Conservation (phyloP, 2,329 filamentous ascomycete species). For the Colletotrichum spaethianum region DNA sequence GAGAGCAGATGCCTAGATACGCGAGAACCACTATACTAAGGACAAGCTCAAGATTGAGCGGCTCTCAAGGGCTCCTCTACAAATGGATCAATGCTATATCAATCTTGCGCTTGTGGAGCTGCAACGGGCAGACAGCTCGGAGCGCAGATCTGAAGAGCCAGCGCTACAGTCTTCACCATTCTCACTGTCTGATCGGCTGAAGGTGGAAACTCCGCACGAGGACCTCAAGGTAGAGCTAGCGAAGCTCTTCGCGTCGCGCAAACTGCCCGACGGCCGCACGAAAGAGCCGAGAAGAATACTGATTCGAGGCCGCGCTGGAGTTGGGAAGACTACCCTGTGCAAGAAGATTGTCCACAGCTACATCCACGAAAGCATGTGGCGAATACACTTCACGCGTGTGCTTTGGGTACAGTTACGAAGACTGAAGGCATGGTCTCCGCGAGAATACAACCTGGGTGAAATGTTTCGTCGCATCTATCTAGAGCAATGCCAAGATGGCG, state of each 20-base stretch:
- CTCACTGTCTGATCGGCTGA: neutral
- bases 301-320: conserved; percentile 54
- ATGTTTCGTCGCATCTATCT: neutral
- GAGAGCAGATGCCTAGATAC: neutral
- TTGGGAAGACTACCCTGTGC: conserved; percentile 58
- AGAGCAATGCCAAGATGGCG: neutral
- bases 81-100: conserved; percentile 56
- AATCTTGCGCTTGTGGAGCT: conserved; percentile 54
- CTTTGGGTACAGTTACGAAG: conserved; percentile 49
- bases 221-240: neutral
- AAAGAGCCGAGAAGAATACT: conserved; percentile 50
- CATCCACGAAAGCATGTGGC: conserved; percentile 45
- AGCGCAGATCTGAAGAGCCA: neutral
- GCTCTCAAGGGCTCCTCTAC: neutral
- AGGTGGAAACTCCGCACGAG: neutral
- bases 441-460: neutral
- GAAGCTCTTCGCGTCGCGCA: conserved; percentile 23
- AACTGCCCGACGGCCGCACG: conserved; percentile 31
- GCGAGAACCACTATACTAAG: neutral
- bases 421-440: neutral
- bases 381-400: conserved; percentile 51
- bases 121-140: neutral
- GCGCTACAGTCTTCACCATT: neutral
- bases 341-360: conserved; percentile 58
- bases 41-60: neutral